Conservation (phyloP, 1,139 yeast genomes). For the Kluyveromyces sp. region DNA sequence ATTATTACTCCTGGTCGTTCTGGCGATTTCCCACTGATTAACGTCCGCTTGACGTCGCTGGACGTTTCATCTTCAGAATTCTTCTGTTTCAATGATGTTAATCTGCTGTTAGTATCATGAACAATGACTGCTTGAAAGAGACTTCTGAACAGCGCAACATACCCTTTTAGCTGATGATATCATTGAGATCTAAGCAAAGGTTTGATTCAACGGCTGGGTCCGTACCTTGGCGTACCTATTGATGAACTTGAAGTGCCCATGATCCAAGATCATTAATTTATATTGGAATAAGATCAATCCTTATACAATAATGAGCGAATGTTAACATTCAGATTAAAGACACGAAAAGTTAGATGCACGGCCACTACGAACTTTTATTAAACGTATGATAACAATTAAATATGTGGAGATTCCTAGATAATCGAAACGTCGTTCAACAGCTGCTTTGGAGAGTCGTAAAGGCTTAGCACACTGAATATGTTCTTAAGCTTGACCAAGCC, state of each 20-base stretch:
- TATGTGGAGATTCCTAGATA: neutral
- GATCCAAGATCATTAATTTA: no score
- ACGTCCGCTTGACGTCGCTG: neutral
- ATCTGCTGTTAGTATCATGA: neutral
- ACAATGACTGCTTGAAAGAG: neutral
- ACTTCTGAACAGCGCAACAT: neutral
- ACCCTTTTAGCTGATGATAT: neutral
- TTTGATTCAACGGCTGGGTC: no score
- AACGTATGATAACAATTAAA: no score
- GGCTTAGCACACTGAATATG: constrained; percentile 27
- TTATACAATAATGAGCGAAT: neutral
- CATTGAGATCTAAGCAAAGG: no score
- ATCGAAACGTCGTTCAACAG: constrained; percentile 8
- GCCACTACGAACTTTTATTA: no score
- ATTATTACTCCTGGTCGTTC: constrained; percentile 5
- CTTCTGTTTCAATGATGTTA: neutral
- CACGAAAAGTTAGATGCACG: no score
- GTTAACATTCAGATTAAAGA: neutral
- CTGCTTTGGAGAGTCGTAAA: constrained; percentile 18
- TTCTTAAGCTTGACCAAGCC: constrained; percentile 27
- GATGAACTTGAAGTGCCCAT: no score
- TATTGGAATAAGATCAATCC: no score
- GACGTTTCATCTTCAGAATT: neutral
- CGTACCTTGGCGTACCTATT: no score
- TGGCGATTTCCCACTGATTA: neutral